A percentile compares a stretch with the other conserved stretches of the same genome.
phyloP scores from a whole-genome alignment of 2,329 filamentous ascomycete species.

The Fragosphaeria purpurea region DNA sequence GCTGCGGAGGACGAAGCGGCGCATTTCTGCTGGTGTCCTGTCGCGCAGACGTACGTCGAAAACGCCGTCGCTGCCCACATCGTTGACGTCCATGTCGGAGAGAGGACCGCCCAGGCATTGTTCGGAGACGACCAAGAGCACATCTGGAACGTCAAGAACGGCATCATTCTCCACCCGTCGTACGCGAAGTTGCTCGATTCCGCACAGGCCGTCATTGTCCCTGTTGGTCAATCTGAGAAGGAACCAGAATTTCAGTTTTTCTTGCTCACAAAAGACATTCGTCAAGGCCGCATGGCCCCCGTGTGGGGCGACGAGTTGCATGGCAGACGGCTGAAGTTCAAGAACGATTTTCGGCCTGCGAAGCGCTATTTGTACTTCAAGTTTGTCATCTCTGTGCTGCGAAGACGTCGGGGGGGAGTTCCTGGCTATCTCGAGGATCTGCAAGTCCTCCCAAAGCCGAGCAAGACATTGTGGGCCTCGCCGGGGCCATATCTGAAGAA shows the following conservation, averaged over 20 bases:
- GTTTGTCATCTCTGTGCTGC: not conserved
- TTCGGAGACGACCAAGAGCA: not conserved
- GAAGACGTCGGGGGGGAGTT: not conserved
- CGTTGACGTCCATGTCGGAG: not conserved
- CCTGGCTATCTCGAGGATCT: not conserved
- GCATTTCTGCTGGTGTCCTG: not conserved
- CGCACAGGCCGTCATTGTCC: not conserved
- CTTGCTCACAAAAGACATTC: not conserved
- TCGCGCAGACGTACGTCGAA: not conserved
- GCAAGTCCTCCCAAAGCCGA: not conserved
- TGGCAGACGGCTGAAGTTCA: not conserved
- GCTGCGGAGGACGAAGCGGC: not conserved
- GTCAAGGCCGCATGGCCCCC: not conserved
- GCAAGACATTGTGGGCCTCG: not conserved
- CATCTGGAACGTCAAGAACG: not conserved
- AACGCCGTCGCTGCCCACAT: not conserved
- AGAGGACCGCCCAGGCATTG: not conserved
- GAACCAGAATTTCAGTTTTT: not conserved
- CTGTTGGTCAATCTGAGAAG: not conserved
- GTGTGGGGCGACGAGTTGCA: not conserved
- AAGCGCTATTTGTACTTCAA: slow-evolving; percentile 3
- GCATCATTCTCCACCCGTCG: not conserved
- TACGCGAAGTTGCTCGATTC: not conserved
- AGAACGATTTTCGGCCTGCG: not conserved
- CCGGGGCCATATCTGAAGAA: not conserved